These are phyloP conservation scores for Lactarius hatsudake DNA, from an alignment of 768 basidiomycete genomes.

Conservation along the genomic window DNA sequence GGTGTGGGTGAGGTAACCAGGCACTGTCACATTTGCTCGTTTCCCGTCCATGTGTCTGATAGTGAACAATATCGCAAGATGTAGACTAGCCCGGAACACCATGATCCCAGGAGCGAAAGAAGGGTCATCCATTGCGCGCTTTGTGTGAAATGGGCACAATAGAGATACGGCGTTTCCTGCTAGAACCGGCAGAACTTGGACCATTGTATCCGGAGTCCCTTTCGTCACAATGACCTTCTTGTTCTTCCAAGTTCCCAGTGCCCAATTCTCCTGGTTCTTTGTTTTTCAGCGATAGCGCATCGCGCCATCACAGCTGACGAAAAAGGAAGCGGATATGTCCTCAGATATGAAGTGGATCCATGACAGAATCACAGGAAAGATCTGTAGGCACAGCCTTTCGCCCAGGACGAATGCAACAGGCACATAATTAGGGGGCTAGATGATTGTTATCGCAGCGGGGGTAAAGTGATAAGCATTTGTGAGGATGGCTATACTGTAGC, in stretches of 20 bases:
- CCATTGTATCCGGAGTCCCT: neutral
- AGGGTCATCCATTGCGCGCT: neutral
- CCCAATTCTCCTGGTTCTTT: no score
- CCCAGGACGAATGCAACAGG: neutral
- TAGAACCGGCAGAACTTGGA: neutral
- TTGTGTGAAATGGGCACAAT: neutral
- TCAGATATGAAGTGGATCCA: slow-evolving; percentile 9
- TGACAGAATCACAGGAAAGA: neutral
- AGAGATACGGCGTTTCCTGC: neutral
- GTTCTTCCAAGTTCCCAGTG: neutral
- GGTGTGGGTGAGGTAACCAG: neutral
- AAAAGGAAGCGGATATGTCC: neutral
- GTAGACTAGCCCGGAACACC: neutral
- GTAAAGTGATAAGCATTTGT: neutral
- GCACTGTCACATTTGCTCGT: neutral
- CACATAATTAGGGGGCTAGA: neutral
- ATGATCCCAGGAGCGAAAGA: neutral
- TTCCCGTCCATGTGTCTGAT: neutral
- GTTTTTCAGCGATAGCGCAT: neutral
- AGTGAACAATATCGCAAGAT: neutral
- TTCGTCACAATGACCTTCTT: neutral
- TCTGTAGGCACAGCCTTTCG: neutral
- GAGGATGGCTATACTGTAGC: neutral
- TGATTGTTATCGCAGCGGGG: neutral
- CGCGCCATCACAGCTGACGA: neutral